A percentile compares a stretch with the other conserved stretches of the same genome.
Conservation (phyloP, 2,329 filamentous ascomycete genomes). For the Xylariomycetidae sp. region DNA sequence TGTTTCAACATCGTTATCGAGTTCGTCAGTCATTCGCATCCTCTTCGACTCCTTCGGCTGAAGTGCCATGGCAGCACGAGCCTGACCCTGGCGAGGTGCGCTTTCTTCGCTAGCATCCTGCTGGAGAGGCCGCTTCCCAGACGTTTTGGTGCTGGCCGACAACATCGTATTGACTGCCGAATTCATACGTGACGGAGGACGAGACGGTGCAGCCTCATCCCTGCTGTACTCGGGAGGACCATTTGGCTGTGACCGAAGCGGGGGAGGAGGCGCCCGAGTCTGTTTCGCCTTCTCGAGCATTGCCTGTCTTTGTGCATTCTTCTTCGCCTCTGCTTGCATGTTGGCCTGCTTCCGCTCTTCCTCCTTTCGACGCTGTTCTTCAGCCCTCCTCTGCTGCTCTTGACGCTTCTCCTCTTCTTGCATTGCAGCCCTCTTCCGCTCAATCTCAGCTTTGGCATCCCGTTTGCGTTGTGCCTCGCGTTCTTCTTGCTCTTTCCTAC, state of each 20-base stretch:
- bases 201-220: conserved; percentile 30
- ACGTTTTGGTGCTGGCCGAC: conserved; percentile 63
- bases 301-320: conserved; percentile 59
- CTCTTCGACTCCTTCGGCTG: conserved; percentile 72
- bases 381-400: conserved; percentile 55
- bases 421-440: conserved; percentile 65
- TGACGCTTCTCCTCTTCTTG: conserved; percentile 62
- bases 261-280: conserved; percentile 58
- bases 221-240: conserved; percentile 43
- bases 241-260: conserved; percentile 49
- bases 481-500: conserved; percentile 82
- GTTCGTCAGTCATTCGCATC: conserved; percentile 69
- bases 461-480: conserved; percentile 72
- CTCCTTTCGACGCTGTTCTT: conserved; percentile 58
- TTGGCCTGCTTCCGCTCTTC: conserved; percentile 55
- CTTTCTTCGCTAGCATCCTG: conserved; percentile 56
- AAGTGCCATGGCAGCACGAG: conserved; percentile 56
- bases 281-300: conserved; percentile 62
- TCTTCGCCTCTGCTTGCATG: conserved; percentile 57
- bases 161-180: conserved; percentile 54
- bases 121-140: conserved; percentile 70
- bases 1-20: conserved; percentile 58
- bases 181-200: conserved; percentile 56
- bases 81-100: conserved; percentile 39
- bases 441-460: conserved; percentile 75